These are phyloP conservation scores for Pseudocercospora fuligena DNA, from an alignment of 2,329 filamentous ascomycete species.

Conservation along the genomic window DNA sequence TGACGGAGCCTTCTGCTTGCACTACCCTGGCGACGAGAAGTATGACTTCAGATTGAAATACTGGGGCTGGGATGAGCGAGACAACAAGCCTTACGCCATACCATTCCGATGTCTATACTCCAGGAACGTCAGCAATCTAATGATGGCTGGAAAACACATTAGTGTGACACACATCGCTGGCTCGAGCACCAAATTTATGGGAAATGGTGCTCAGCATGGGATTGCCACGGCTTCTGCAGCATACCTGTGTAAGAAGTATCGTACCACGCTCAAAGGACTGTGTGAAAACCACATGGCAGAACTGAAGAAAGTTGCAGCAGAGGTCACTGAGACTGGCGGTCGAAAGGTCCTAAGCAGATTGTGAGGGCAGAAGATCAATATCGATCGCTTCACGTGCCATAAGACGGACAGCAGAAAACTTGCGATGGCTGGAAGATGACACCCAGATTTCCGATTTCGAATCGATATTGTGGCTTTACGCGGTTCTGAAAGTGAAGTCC, in stretches of 20 bases:
- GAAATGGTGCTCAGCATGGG: conserved; percentile 3
- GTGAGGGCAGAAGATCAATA: background rate
- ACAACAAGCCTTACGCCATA: background rate
- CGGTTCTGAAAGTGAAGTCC: no score
- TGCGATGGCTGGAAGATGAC: no score
- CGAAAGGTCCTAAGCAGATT: background rate
- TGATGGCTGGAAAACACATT: conserved; percentile 5
- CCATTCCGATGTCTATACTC: conserved; percentile 8
- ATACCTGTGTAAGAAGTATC: background rate
- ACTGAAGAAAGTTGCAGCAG: background rate
- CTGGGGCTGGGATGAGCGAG: conserved; percentile 4
- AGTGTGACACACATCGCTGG: background rate
- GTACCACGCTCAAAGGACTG: background rate
- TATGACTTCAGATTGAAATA: conserved; percentile 2
- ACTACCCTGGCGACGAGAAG: background rate
- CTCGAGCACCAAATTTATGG: background rate
- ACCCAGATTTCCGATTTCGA: no score
- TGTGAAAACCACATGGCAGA: background rate
- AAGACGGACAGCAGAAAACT: no score
- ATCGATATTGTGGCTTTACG: no score
- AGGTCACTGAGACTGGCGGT: background rate
- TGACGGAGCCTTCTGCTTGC: background rate
- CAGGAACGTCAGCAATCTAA: background rate
- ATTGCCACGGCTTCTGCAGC: background rate
- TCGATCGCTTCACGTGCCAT: no score